Base-by-base conservation (phyloP, 352 stramenopile species). In the Globisporangium takayamanum region DNA sequence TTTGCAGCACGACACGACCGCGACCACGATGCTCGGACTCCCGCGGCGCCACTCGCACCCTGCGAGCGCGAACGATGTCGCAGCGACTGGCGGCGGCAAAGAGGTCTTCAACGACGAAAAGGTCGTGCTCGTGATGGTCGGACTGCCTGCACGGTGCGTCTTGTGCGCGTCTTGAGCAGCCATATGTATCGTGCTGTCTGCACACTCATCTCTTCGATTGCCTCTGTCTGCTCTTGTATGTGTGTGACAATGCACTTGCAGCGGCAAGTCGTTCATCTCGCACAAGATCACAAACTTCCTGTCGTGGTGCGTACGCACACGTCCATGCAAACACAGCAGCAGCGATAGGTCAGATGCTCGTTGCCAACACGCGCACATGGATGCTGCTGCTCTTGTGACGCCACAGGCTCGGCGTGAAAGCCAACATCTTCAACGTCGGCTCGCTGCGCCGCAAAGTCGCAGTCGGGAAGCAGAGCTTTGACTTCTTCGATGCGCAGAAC, bases 261-360 rank as follows among this genome's bases (percentile, higher is more conserved):
- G 87, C 2, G 88, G 88, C 37, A 97, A 97, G 60, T 97, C 89
- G 16, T 92, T 95, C 63, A 96, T 96, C 68, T 86, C 88, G 45
- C 87, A 95, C 60, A 92, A 92, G 70, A 74, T 85, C 60, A 70
- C 62, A 50, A 79, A 78, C 67, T 77, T 78, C 39, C 59, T 82
- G 0, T 70, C 64, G 12, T 82, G 70, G 71, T 77, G 15, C 44
- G 26, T 45, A 14, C 11, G 25, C 47, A 0, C 20, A 7, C 20
- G 25, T 54, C 16, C 33, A 4, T 37, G 5, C 11, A 33, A 11
- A 33, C 11, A 14, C 41, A 33, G 30, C 16, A 5, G n/a, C 50
- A 47, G 18, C 44, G 8, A 39, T 39, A 39, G 30, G 33, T 33
- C 28, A 33, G 3, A 5, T n/a, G 12, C 42, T 47, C 16, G 15